A percentile compares a stretch with the other conserved stretches of the same genome.
Conservation (phyloP, 768 basidiomycete species). For the Tricholoma sp. region DNA sequence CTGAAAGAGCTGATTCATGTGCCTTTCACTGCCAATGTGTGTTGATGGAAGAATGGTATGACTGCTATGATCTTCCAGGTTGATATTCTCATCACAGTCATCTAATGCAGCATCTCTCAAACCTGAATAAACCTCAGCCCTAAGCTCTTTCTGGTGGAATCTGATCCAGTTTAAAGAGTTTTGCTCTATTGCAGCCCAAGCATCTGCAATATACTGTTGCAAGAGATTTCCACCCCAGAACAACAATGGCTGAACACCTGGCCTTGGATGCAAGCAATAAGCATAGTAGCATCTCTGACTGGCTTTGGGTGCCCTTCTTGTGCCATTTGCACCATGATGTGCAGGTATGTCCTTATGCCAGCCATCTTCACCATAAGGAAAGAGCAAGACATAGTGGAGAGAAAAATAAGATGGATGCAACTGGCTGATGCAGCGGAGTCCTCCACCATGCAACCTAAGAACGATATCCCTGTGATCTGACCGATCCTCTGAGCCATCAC, state of each 20-base stretch:
- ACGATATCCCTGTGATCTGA: conserved; percentile 25
- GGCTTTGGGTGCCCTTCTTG: conserved; percentile 7
- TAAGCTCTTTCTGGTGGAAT: conserved; percentile 25
- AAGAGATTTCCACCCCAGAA: conserved; percentile 35
- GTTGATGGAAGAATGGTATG: conserved; percentile 7
- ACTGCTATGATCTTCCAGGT: conserved; percentile 12
- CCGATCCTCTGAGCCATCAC: conserved; percentile 16
- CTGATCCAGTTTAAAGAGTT: conserved; percentile 27
- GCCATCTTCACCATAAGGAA: conserved; percentile 29
- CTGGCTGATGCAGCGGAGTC: conserved; percentile 26
- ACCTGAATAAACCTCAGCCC: conserved; percentile 23
- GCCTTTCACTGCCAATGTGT: conserved; percentile 8
- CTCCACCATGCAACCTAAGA: conserved; percentile 11
- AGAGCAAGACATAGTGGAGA: conserved; percentile 25
- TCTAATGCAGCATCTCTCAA: conserved; percentile 18
- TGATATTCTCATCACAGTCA: conserved; percentile 7
- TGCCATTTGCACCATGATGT: not conserved
- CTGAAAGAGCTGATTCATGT: conserved; percentile 18
- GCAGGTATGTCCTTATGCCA: conserved; percentile 28
- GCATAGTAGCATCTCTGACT: conserved; percentile 18
- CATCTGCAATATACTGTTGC: conserved; percentile 41
- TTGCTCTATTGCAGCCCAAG: conserved; percentile 41
- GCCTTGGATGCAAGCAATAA: conserved; percentile 26
- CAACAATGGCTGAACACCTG: conserved; percentile 19
- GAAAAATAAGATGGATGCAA: conserved; percentile 27